Evolutionary conservation across 352 stramenopile species (phyloP).

Genomic region (Globisporangium recalcitrans): DNA sequence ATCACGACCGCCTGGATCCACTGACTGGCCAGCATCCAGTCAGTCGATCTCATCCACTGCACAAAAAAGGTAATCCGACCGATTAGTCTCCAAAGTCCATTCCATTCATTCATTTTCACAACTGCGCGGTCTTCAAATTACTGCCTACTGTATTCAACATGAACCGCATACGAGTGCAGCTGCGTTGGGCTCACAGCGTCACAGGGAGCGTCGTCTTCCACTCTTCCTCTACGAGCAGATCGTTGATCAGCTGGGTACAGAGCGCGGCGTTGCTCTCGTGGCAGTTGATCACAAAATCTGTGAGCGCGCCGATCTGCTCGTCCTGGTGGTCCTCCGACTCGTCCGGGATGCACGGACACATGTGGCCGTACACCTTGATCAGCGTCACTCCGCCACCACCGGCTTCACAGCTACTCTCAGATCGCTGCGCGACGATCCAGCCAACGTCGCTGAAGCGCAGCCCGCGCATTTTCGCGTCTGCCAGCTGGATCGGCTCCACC

Average conservation of each 20-base stretch:
- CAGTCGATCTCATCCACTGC: background rate
- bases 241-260: slow-evolving; percentile 24
- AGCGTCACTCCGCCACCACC: background rate
- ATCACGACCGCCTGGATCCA: background rate
- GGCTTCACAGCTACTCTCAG: background rate
- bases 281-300: slow-evolving; percentile 32
- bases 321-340: slow-evolving; percentile 25
- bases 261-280: slow-evolving; percentile 29
- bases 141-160: no score
- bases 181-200: slow-evolving; percentile 11
- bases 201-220: slow-evolving; percentile 26
- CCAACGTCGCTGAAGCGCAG: slow-evolving; percentile 30
- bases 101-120: background rate
- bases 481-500: slow-evolving; percentile 33
- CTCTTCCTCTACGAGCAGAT: slow-evolving; percentile 41
- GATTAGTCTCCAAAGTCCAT: background rate
- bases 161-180: no score
- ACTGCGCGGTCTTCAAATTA: no score
- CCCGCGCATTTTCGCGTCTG: slow-evolving; percentile 24
- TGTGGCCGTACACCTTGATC: slow-evolving; percentile 11
- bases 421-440: slow-evolving; percentile 20
- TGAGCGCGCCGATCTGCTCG: slow-evolving; percentile 29
- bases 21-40: background rate
- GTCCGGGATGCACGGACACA: slow-evolving; percentile 6
- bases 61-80: background rate